Base-by-base conservation (phyloP, 305 asterid species). In the Fraxinus sp. region DNA sequence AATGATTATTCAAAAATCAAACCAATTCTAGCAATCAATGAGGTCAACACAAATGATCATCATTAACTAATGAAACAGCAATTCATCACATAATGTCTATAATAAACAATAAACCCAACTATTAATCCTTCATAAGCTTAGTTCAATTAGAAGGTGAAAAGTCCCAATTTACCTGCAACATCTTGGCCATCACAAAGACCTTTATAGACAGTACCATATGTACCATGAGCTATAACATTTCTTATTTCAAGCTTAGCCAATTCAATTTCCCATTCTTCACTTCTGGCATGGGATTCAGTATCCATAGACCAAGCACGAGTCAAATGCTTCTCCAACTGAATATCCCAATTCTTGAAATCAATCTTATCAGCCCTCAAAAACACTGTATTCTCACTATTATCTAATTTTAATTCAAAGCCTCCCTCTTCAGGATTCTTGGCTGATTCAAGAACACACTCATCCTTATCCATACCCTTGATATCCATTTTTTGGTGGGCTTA, bases 341-440 rank as follows among this genome's bases (percentile, higher is more conserved):
- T 86, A 88, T 93, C 97, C 87, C 91, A 91, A 13, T 86, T 88
- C 90, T 91, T 93, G 86, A 93, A 89, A 90, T 93, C 95, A 83
- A 93, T 91, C 87, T 76, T 86, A 83, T 93, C 97, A 16, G 97
- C 97, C 82, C 95, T 88, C 86, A 90, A 79, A 72, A 89, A 88
- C 72, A 83, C 87, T 79, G 37, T 79, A 37, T 77, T 68, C 49
- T 73, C 88, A 49, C 20, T 37, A 14, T 84, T 46, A 24, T 76
- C 84, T 11, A 71, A 78, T 32, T 86, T 79, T 82, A 70, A 8
- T 77, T 83, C 88, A 85, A 79, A 3, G 62, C 75, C 77, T 41
- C 75, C 84, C 37, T 52, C 80, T 30, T 84, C 88, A 9, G 73
- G 7, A 2, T 39, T 78, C 55, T 79, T 86, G 86, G 64, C 74